These are phyloP conservation scores for Colletotrichum cereale DNA, from an alignment of 2,329 filamentous ascomycete species.

Conservation along the genomic window DNA sequence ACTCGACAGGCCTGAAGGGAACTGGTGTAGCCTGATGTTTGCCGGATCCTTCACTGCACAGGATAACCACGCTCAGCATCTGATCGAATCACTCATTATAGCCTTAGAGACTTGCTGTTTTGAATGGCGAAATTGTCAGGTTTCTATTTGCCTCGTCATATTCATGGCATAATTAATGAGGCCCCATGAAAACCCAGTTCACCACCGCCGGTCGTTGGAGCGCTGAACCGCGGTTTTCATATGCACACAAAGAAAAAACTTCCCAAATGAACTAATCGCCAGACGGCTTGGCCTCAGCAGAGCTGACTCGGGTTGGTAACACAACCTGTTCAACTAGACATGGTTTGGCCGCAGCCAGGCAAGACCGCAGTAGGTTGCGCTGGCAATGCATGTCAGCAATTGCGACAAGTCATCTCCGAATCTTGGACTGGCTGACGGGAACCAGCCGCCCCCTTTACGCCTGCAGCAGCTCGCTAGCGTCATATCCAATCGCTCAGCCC, in stretches of 20 bases:
- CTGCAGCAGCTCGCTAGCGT: conserved; percentile 36
- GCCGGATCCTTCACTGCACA: too few species aligned
- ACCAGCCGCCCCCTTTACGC: conserved; percentile 11
- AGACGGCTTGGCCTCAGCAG: background rate
- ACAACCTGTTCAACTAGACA: background rate
- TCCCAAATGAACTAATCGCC: background rate
- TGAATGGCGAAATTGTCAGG: background rate
- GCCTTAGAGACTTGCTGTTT: too few species aligned
- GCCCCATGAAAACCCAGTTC: too few species aligned
- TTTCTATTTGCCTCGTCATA: background rate
- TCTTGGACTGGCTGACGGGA: conserved; percentile 2
- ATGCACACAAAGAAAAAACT: background rate
- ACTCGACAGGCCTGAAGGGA: too few species aligned
- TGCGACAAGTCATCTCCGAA: conserved; percentile 1
- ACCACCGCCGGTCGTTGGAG: background rate
- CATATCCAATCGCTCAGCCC: conserved; percentile 27
- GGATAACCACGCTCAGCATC: too few species aligned
- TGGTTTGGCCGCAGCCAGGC: conserved; percentile 5
- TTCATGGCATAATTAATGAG: background rate
- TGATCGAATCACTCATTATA: too few species aligned
- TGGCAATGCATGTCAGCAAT: conserved; percentile 31
- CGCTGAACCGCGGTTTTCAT: background rate
- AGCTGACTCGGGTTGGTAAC: background rate
- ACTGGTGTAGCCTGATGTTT: too few species aligned
- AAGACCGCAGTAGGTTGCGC: conserved; percentile 20